phyloP scores from a whole-genome alignment of 2,329 filamentous ascomycete species.

The Fusarium devonianum region DNA sequence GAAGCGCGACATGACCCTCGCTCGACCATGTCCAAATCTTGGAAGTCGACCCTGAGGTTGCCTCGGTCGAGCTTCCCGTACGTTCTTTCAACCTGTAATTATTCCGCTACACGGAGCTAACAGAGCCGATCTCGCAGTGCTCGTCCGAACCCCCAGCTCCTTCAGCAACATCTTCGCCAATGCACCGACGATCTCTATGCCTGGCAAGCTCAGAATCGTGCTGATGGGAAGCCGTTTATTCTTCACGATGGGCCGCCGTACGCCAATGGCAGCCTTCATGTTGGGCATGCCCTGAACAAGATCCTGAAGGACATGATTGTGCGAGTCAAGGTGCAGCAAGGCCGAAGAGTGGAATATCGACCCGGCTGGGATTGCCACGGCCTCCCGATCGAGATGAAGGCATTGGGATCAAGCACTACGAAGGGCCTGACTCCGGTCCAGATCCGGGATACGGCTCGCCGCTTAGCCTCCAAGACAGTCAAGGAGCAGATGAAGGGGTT shows the following conservation, averaged over 20 bases:
- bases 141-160: slow-evolving; percentile 58
- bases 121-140: slow-evolving; percentile 49
- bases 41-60: slow-evolving; percentile 77
- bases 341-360: slow-evolving; percentile 74
- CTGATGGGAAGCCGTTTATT: slow-evolving; percentile 70
- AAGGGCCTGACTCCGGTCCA: slow-evolving; percentile 60
- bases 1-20: slow-evolving; percentile 41
- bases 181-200: slow-evolving; percentile 88
- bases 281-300: slow-evolving; percentile 96
- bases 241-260: slow-evolving; percentile 97
- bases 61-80: slow-evolving; percentile 79
- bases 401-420: slow-evolving; percentile 65
- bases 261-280: slow-evolving; percentile 89
- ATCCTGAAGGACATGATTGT: slow-evolving; percentile 94
- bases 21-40: slow-evolving; percentile 62
- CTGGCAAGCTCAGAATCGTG: slow-evolving; percentile 75
- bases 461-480: slow-evolving; percentile 73
- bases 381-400: slow-evolving; percentile 95
- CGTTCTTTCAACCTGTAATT: slow-evolving; percentile 35
- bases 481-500: slow-evolving; percentile 77
- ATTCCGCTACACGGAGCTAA: slow-evolving; percentile 24
- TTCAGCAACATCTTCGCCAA: slow-evolving; percentile 70
- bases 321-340: slow-evolving; percentile 79
- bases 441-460: slow-evolving; percentile 69
- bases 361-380: slow-evolving; percentile 99